These are phyloP conservation scores for Volvox reticuliferus DNA, from an alignment of 139 green algal species.

Conservation along the genomic window DNA sequence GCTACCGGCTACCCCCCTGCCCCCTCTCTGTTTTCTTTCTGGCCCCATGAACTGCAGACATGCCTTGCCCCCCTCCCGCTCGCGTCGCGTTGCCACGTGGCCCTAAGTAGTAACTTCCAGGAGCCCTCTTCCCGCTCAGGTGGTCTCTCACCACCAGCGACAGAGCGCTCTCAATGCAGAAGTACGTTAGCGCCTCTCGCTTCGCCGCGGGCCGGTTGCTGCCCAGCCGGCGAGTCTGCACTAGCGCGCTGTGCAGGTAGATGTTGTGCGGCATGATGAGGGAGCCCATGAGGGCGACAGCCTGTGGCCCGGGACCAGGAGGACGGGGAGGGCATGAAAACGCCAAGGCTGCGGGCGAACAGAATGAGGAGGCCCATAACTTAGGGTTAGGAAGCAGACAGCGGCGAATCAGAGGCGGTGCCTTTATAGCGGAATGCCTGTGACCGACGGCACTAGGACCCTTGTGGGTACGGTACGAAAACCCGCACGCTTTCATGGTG, in stretches of 20 bases:
- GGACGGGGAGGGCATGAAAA: neutral
- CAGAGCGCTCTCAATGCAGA: constrained; percentile 80
- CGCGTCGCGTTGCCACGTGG: too few species aligned
- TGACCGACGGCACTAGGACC: too few species aligned
- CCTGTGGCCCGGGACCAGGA: constrained; percentile 45
- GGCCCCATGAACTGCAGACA: neutral
- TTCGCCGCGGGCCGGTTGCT: constrained; percentile 45
- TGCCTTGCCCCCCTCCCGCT: too few species aligned
- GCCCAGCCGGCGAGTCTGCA: constrained; percentile 62
- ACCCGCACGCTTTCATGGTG: too few species aligned
- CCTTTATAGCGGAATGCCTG: too few species aligned
- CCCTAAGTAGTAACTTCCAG: too few species aligned
- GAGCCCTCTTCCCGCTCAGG: neutral
- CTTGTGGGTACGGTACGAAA: too few species aligned
- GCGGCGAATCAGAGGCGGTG: too few species aligned
- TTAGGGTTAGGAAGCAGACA: too few species aligned
- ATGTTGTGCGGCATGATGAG: constrained; percentile 96
- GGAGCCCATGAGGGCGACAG: constrained; percentile 82
- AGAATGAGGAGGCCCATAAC: too few species aligned
- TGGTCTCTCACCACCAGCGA: constrained; percentile 70
- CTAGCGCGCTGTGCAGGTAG: constrained; percentile 91
- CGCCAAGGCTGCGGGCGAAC: too few species aligned
- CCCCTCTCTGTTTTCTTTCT: too few species aligned
- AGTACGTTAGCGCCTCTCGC: constrained; percentile 82
- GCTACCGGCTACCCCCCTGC: neutral